Evolutionary conservation across 176 grass and related monocot genomes (phyloP).

Genomic region (Oryza meridionalis): DNA sequence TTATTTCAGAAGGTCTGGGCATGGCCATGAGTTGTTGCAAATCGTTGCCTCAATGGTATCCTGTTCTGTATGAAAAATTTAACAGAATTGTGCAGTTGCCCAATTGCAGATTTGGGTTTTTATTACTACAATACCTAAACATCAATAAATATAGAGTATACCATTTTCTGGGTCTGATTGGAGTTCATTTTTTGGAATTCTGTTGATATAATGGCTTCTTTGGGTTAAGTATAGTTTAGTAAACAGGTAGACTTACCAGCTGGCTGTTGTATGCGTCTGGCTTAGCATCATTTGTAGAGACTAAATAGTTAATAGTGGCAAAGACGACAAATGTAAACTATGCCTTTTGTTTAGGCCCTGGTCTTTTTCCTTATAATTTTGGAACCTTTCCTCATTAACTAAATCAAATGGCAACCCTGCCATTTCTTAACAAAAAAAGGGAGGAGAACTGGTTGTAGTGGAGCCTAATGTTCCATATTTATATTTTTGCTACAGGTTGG

Average conservation of each 20-base stretch:
- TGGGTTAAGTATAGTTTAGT: background rate
- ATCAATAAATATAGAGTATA: background rate
- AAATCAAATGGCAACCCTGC: background rate
- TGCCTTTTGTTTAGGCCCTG: background rate
- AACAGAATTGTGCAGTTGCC: background rate
- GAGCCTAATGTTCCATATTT: slow-evolving; percentile 14
- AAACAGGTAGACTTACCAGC: background rate
- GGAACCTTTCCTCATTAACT: background rate
- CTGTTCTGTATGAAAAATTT: background rate
- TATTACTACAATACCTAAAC: background rate
- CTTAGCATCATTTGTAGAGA: background rate
- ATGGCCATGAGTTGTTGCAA: background rate
- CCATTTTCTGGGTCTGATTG: background rate
- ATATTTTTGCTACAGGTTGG: slow-evolving; percentile 64
- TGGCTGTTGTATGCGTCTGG: background rate
- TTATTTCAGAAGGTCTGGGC: background rate
- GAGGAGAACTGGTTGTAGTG: background rate
- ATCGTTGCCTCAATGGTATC: background rate
- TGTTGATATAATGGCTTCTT: background rate
- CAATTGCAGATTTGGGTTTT: background rate
- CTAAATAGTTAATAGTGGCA: background rate
- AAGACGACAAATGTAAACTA: background rate
- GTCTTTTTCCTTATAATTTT: background rate
- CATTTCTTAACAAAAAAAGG: background rate
- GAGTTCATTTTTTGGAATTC: background rate